phyloP scores from a whole-genome alignment of 768 basidiomycete species.

The Pholiota conissans region DNA sequence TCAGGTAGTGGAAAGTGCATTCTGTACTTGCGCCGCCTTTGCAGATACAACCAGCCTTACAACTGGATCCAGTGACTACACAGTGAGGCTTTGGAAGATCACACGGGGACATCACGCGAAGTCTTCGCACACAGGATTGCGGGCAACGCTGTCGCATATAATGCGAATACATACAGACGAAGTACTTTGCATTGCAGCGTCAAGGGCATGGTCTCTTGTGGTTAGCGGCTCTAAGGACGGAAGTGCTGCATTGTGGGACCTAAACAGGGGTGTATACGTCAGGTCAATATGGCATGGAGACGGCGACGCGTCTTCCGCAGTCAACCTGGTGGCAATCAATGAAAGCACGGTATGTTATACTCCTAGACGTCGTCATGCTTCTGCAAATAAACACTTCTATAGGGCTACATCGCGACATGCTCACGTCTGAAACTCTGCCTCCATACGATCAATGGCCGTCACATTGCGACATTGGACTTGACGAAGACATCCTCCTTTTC shows the following conservation, averaged over 20 bases:
- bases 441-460: slow-evolving; percentile 85
- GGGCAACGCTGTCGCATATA: slow-evolving; percentile 57
- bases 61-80: slow-evolving; percentile 79
- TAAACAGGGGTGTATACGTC: slow-evolving; percentile 80
- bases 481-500: slow-evolving; percentile 42
- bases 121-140: slow-evolving; percentile 18
- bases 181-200: slow-evolving; percentile 69
- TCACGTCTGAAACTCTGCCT: slow-evolving; percentile 69
- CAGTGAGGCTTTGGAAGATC: slow-evolving; percentile 82
- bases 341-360: slow-evolving; percentile 75
- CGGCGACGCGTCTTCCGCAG: slow-evolving; percentile 36
- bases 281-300: slow-evolving; percentile 76
- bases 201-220: slow-evolving; percentile 77
- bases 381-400: not conserved
- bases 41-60: slow-evolving; percentile 72
- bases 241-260: slow-evolving; percentile 86
- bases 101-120: slow-evolving; percentile 34
- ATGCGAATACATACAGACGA: slow-evolving; percentile 78
- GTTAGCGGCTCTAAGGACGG: slow-evolving; percentile 88
- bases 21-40: slow-evolving; percentile 74
- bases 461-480: slow-evolving; percentile 71
- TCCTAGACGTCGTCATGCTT: too few species aligned
- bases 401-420: slow-evolving; percentile 90
- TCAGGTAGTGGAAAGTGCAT: slow-evolving; percentile 76
- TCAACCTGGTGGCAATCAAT: slow-evolving; percentile 76